Base-by-base conservation (phyloP, 2,329 filamentous ascomycete species). In the Cladosporium colombiae region DNA sequence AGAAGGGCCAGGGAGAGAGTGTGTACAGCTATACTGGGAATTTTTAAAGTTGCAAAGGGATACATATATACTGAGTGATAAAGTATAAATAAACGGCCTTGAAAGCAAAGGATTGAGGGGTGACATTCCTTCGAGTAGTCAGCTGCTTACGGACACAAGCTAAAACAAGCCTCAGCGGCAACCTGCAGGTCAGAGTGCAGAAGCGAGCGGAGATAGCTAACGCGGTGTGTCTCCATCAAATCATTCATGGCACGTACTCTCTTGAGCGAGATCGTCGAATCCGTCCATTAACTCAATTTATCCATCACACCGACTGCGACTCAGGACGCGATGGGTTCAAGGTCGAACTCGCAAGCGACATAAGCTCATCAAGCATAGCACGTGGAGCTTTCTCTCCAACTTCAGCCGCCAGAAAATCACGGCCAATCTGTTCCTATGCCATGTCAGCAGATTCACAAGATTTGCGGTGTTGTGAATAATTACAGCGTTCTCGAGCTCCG, bases 401-500 rank as follows among this genome's bases (percentile, higher is more conserved):
- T 31, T 81, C 78, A 11, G 75, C 71, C 52, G 74, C 73, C 2
- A 83, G 73, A 52, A 83, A 82, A 3, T 76, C 73, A 33, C 81
- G 74, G 18, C 80, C 81, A 58, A 82, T 78, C 23, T 71, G 71
- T 68, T 83, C 81, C 79, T 77, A 44, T 10, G 11, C 73, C 10
- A 5, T 3, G 49, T 71, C 62, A 69, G 67, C 68, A 57, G 5
- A 21, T n/a, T n/a, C 14, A 16, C 25, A 10, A 50, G 21, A 16
- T 27, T 44, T 16, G 25, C 61, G 40, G 58, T 37, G 7, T 44
- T 44, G 6, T 8, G 18, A 44, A 11, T 18, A 23, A 74, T 81
- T 77, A 86, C 87, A 27, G 93, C 92, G 68, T 85, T 80, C 70
- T 88, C 83, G n/a, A 97, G 81, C 44, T 86, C 85, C n/a, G 79